These are phyloP conservation scores for Globisporangium lucens DNA, from an alignment of 352 stramenopile genomes.

Conservation along the genomic window DNA sequence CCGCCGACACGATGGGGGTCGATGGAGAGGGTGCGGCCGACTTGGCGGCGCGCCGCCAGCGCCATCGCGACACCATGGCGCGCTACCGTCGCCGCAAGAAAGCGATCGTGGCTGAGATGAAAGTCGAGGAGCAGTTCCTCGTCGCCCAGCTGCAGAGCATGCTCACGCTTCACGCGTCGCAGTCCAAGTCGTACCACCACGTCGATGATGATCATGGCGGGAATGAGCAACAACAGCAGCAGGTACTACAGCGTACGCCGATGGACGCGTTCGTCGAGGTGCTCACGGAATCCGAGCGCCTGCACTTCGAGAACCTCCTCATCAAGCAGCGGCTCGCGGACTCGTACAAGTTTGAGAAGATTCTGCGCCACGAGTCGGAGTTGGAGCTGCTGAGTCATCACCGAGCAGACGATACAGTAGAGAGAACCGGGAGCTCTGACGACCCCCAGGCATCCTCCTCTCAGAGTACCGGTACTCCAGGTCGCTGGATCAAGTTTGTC, in stretches of 20 bases:
- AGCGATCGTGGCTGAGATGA: neutral
- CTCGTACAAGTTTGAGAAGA: neutral
- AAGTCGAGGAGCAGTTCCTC: conserved; percentile 1
- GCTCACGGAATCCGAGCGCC: neutral
- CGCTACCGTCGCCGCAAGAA: neutral
- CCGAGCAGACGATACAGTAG: neutral
- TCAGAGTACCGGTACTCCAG: neutral
- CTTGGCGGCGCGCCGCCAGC: neutral
- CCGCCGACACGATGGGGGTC: neutral
- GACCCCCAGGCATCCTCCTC: neutral
- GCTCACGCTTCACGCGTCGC: neutral
- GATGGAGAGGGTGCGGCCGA: neutral
- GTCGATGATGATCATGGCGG: neutral
- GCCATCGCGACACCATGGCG: neutral
- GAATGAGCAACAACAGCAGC: neutral
- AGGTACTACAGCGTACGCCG: neutral
- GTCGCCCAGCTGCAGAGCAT: conserved; percentile 2
- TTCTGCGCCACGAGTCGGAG: neutral
- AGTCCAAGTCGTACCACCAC: neutral
- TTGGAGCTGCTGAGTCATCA: neutral
- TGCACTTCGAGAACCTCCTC: neutral
- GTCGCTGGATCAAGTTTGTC: neutral
- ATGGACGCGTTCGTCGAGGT: neutral
- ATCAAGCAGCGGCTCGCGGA: neutral
- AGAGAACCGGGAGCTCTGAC: neutral